Evolutionary conservation across 2,329 filamentous ascomycete species (phyloP).

Genomic region (Aspergillus quadricinctus): DNA sequence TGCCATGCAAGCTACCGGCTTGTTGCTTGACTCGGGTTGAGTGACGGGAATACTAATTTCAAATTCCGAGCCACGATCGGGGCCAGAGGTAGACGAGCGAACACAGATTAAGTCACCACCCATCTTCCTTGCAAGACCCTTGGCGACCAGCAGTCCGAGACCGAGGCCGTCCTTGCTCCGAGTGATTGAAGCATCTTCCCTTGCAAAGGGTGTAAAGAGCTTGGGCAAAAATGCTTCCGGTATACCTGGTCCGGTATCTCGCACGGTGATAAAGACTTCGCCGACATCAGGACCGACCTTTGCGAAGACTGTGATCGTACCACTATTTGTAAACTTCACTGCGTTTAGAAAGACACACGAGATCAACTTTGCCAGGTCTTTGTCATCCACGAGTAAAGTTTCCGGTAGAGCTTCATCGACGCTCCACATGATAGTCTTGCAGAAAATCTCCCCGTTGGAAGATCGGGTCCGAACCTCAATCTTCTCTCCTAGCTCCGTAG

Average conservation of each 20-base stretch:
- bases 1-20: constrained; percentile 47
- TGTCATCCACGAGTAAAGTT: constrained; percentile 53
- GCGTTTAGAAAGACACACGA: constrained; percentile 64
- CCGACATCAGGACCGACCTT: constrained; percentile 48
- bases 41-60: constrained; percentile 62
- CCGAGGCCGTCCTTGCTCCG: constrained; percentile 65
- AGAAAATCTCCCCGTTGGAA: constrained; percentile 42
- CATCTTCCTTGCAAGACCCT: constrained; percentile 64
- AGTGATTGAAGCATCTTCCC: constrained; percentile 64
- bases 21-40: constrained; percentile 41
- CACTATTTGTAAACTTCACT: constrained; percentile 66
- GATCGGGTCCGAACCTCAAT: constrained; percentile 44
- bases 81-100: constrained; percentile 58
- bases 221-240: constrained; percentile 61
- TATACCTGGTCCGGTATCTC: constrained; percentile 66
- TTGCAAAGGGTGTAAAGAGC: constrained; percentile 66
- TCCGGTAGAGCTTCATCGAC: constrained; percentile 46
- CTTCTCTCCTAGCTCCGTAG: constrained; percentile 42
- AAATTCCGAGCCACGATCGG: constrained; percentile 62
- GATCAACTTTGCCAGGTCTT: constrained; percentile 60
- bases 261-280: constrained; percentile 58
- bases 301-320: constrained; percentile 55
- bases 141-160: constrained; percentile 66
- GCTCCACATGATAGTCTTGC: constrained; percentile 45
- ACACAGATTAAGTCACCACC: constrained; percentile 64